phyloP scores from a whole-genome alignment of 2,329 filamentous ascomycete species.

The Ceratocystiopsis brevicomis region DNA sequence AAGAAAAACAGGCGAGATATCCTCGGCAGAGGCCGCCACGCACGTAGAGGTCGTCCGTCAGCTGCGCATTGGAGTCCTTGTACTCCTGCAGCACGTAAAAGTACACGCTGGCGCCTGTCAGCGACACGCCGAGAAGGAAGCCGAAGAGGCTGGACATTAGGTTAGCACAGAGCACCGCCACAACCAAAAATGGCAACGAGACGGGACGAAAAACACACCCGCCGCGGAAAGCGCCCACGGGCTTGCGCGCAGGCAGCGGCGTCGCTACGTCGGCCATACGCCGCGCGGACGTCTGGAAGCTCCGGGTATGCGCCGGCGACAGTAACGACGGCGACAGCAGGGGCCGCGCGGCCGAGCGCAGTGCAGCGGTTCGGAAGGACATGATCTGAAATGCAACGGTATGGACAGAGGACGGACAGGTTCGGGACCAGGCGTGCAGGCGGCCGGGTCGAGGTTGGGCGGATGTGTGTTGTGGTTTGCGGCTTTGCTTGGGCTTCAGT shows the following conservation, averaged over 20 bases:
- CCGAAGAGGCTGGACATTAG: constrained; percentile 52
- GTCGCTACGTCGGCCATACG: constrained; percentile 24
- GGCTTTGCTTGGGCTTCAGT: too few species aligned
- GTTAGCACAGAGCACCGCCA: not conserved
- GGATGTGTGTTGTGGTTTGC: too few species aligned
- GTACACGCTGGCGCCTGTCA: constrained; percentile 68
- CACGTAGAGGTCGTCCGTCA: constrained; percentile 94
- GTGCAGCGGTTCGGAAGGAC: too few species aligned
- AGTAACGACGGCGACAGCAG: constrained; percentile 8
- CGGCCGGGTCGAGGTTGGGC: too few species aligned
- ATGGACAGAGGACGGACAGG: not conserved
- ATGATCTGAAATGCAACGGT: too few species aligned
- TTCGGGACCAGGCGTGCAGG: too few species aligned
- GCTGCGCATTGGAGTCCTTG: constrained; percentile 76
- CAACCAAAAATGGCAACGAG: not conserved
- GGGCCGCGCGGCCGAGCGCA: constrained; percentile 18
- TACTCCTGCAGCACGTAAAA: constrained; percentile 90
- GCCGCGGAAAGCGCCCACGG: constrained; percentile 41
- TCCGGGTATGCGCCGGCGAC: constrained; percentile 15
- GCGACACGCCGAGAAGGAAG: constrained; percentile 69
- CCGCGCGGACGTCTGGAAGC: constrained; percentile 31
- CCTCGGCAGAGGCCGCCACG: constrained; percentile 26
- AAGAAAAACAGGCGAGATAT: not conserved
- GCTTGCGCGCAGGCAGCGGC: constrained; percentile 36
- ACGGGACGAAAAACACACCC: constrained; percentile 25